Evolutionary conservation across 2,329 filamentous ascomycete genomes (phyloP).

Genomic region (Fusarium odoratissimum): DNA sequence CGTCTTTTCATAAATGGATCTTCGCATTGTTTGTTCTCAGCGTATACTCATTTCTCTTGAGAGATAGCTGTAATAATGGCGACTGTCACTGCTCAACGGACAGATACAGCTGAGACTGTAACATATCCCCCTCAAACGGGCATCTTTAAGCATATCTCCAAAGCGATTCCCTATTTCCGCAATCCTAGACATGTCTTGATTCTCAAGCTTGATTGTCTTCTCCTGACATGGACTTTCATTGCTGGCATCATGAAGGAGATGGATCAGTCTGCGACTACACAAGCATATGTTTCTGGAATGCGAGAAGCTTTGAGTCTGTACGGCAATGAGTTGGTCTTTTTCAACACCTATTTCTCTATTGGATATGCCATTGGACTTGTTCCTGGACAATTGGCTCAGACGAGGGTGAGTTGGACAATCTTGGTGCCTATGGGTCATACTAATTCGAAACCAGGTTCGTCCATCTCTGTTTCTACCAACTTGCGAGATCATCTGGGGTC

Average conservation of each 20-base stretch:
- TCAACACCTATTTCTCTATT: constrained; percentile 65
- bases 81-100: not conserved
- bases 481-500: constrained; percentile 51
- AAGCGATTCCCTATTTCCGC: constrained; percentile 42
- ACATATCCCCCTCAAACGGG: constrained; percentile 24
- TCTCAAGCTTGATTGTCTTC: constrained; percentile 51
- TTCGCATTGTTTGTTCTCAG: no score
- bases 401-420: constrained; percentile 34
- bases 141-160: constrained; percentile 36
- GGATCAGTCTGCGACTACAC: constrained; percentile 52
- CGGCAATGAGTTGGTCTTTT: constrained; percentile 66
- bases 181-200: constrained; percentile 49
- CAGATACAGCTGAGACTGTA: not conserved
- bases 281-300: constrained; percentile 54
- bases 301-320: constrained; percentile 50
- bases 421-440: no score
- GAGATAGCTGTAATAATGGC: constrained; percentile 3
- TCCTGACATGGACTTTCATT: constrained; percentile 52
- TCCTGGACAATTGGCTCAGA: constrained; percentile 54
- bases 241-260: constrained; percentile 53
- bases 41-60: no score
- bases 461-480: constrained; percentile 55
- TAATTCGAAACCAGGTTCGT: constrained; percentile 40
- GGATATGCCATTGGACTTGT: constrained; percentile 66
- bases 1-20: not conserved